Evolutionary conservation across 352 stramenopile species (phyloP), one percentile per base, ranked within the genome.

Genomic region (Globisporangium camurandrum): DNA sequence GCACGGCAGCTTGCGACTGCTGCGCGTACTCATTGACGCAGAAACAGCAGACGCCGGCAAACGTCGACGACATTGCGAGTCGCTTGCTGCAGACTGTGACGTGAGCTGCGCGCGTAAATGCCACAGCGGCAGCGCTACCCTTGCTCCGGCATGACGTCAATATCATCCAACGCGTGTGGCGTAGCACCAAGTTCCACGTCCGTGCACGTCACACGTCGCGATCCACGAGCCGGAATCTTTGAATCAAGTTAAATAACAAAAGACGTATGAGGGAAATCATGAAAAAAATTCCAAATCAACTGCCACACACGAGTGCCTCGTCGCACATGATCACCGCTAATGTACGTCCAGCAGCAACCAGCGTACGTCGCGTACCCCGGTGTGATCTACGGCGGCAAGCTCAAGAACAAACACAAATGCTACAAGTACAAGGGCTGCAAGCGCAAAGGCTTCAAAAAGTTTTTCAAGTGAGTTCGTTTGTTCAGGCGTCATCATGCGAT

Each of bases 111-210:
- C 61, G 47, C 19, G 37, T 49, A 8, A 72, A 84, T 40, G 77
- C 75, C 27, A 66, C 62, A 17, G 67, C 67, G 0, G 63, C 81
- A 11, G 76, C 59, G 0, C 64, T 62, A 3, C 59, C 67, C 19
- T 42, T 85, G 33, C 51, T 88, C 17, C 61, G 59, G 3, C 50
- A 67, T 31, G 67, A 66, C 26, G 43, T 75, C 14, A 57, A 59
- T 4, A 55, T 88, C 54, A 74, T 88, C 54, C 75, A 71, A 44
- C 62, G 71, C 16, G 72, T 71, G 6, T 90, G 80, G 55, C 82
- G 75, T 54, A 16, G 38, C 5, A 68, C 62, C 3, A 67, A 66
- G 16, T 69, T 65, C 17, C 66, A 55, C 16, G 43, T 66, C 2
- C 64, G 67, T 27, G 51, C 52, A n/a, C 62, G 62, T 11, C 60